phyloP scores from a whole-genome alignment of 2,329 filamentous ascomycete genomes.

The Hortaea sp. region DNA sequence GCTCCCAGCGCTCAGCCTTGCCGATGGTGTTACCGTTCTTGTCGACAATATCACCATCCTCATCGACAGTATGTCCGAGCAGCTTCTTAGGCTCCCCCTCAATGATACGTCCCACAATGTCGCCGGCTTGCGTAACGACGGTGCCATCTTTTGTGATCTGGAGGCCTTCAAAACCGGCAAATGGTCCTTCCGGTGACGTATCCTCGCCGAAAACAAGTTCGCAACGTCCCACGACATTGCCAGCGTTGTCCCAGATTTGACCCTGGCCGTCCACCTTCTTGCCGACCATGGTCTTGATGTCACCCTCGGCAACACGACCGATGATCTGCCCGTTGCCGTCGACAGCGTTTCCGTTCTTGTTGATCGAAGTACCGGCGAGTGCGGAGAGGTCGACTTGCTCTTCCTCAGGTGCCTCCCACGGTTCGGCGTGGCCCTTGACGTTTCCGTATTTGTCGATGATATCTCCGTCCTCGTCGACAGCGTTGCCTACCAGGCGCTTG shows the following conservation, averaged over 20 bases:
- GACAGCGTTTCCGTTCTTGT: slow-evolving; percentile 54
- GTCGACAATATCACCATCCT: slow-evolving; percentile 43
- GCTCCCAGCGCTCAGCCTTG: slow-evolving; percentile 44
- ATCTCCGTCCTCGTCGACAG: slow-evolving; percentile 54
- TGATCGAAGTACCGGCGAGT: slow-evolving; percentile 53
- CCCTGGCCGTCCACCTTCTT: slow-evolving; percentile 54
- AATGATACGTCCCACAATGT: slow-evolving; percentile 40
- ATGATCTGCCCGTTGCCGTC: slow-evolving; percentile 49
- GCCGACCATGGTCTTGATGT: slow-evolving; percentile 46
- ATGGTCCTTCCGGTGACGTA: slow-evolving; percentile 41
- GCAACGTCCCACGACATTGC: slow-evolving; percentile 50
- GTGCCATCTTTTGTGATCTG: slow-evolving; percentile 49
- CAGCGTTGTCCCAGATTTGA: slow-evolving; percentile 54
- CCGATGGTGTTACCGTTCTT: slow-evolving; percentile 45
- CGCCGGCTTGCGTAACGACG: slow-evolving; percentile 36
- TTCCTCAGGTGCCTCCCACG: slow-evolving; percentile 37
- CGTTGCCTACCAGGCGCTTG: slow-evolving; percentile 49
- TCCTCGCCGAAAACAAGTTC: slow-evolving; percentile 46
- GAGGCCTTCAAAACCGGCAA: slow-evolving; percentile 49
- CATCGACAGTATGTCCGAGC: slow-evolving; percentile 40
- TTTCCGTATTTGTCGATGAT: slow-evolving; percentile 53
- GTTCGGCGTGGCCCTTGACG: slow-evolving; percentile 50
- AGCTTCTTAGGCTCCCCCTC: slow-evolving; percentile 44
- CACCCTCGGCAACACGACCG: slow-evolving; percentile 48
- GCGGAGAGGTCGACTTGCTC: slow-evolving; percentile 45